Evolutionary conservation across 106 monocot genomes (phyloP).

Genomic region (Acanthochlamys bracteata): DNA sequence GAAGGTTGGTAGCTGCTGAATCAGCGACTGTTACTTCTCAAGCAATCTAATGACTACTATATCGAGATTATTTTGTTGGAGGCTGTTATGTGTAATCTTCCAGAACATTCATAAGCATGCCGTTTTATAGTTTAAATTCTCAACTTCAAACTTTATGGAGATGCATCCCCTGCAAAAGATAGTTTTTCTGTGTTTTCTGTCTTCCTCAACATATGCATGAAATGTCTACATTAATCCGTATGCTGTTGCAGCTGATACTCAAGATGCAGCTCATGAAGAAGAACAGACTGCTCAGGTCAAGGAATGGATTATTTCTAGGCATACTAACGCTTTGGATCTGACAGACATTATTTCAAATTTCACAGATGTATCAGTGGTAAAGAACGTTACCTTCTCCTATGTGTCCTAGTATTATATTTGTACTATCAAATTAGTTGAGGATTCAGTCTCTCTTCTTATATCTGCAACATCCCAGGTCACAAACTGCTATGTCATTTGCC

Average conservation of each 20-base stretch:
- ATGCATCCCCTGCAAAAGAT: background rate
- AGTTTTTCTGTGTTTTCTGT: background rate
- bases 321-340: slow-evolving; percentile 39
- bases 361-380: slow-evolving; percentile 77
- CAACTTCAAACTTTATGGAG: background rate
- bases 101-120: no score
- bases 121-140: background rate
- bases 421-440: no score
- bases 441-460: no score
- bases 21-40: background rate
- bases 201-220: background rate
- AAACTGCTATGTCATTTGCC: no score
- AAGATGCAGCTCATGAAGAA: slow-evolving; percentile 79
- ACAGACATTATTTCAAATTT: slow-evolving; percentile 77
- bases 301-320: slow-evolving; percentile 72
- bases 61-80: no score
- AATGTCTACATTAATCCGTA: background rate
- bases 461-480: no score
- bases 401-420: no score
- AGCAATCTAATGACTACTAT: no score
- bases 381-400: background rate
- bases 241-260: slow-evolving; percentile 58
- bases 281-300: slow-evolving; percentile 47
- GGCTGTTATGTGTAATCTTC: no score
- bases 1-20: slow-evolving; percentile 43